Base-by-base conservation (phyloP, 192 early-diverging fungal species). In the Rhizophlyctis rosea region DNA sequence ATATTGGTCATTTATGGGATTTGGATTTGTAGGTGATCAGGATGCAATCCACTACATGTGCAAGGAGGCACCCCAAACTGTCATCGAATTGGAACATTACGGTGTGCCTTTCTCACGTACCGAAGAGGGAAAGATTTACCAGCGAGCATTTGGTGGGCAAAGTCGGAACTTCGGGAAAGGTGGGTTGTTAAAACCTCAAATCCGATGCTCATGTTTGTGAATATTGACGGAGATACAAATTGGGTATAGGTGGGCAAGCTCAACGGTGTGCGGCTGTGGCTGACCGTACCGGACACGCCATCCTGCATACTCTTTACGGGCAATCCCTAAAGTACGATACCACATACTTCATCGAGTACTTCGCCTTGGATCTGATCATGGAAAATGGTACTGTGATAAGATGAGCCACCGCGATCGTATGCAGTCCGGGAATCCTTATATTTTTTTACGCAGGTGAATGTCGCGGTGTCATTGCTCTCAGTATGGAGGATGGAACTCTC, bases 31-130 rank as follows among this genome's bases (percentile, higher is more conserved):
- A 79, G 74, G 79, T 69, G 96, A 98, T 80, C 96, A 98, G 82
- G 94, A 98, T 63, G 96, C 96, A 54, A 98, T 98, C 61, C 96
- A 98, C 73, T 98, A 98, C 80, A 98, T 98, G 96, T 97, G 94
- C 78, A 88, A 94, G 54, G 96, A 98, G 77, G 96, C 96, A 29
- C 93, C 92, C 54, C 80, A 91, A 74, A 86, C 89, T 47, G 96
- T 98, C 35, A 87, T 94, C 63, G 96, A 98, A 80, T 84, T 98
- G 52, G 96, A 98, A 82, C 91, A 98, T 73, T 97, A 92, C 76
- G 96, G 96, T 70, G 87, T 96, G 51, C 96, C 96, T 33, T 98
- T 98, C 81, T 97, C 94, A 49, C 87, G 96, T 72, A 96, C 94
- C 47, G 89, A 92, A 65, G 94, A 97, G 64, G 96, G 96, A 54